phyloP scores from a whole-genome alignment of 139 green algal species.

The Picochlorum sp. region DNA sequence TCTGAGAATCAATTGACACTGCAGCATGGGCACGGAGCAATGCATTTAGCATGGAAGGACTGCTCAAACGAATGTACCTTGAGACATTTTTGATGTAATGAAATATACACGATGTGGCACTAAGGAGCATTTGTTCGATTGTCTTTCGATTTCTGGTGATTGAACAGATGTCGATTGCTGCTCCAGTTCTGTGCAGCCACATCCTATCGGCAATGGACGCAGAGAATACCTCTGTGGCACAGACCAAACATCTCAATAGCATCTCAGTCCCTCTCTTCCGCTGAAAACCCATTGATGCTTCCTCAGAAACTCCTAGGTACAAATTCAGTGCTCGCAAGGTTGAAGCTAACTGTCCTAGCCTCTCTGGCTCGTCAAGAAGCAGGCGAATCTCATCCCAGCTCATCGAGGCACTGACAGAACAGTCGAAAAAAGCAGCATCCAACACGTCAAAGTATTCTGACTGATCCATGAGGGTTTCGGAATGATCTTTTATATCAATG shows the following conservation, averaged over 20 bases:
- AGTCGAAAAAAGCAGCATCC: background rate
- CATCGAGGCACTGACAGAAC: background rate
- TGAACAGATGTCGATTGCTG: constrained; percentile 32
- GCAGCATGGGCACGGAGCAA: background rate
- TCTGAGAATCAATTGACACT: background rate
- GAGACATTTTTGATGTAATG: no score
- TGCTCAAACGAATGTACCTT: background rate
- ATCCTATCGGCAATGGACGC: constrained; percentile 26
- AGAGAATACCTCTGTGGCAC: constrained; percentile 14
- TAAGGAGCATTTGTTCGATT: no score
- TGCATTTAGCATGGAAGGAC: background rate
- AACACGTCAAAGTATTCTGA: background rate
- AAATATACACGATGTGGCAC: no score
- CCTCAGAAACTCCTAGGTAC: no score
- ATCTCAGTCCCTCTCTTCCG: constrained; percentile 16
- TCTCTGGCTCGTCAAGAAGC: constrained; percentile 1
- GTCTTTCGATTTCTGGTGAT: constrained; percentile 11
- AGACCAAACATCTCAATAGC: constrained; percentile 39
- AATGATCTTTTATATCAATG: background rate
- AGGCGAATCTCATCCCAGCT: constrained; percentile 2
- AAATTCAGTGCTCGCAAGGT: constrained; percentile 5
- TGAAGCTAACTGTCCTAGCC: constrained; percentile 1
- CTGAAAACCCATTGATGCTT: background rate
- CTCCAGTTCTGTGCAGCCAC: constrained; percentile 29
- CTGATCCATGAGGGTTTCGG: background rate